Evolutionary conservation across 257 asterid species (phyloP), one percentile per base, ranked within the genome.

Genomic region (Rehmannia glutinosa): DNA sequence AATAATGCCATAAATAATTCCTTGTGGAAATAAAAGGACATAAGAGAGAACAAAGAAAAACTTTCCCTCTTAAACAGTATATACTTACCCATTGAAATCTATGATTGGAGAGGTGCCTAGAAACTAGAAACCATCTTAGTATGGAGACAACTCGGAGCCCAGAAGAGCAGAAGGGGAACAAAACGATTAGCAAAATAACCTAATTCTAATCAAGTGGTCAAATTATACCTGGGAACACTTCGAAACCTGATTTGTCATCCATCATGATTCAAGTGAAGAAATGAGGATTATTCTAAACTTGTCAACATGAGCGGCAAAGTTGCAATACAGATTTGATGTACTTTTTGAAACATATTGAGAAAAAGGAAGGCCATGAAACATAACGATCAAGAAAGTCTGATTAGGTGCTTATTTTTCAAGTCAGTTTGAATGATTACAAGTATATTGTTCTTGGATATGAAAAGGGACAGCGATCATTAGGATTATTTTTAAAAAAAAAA

Each of bases 61-160:
- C 19, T 46, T 68, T 39, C 77, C 67, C 80, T 71, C 95, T 81
- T 74, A 84, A 77, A 79, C 77, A 77, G 79, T 57, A 15, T 61
- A 67, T 73, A 78, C 87, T 88, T 79, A 74, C 82, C 51, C 68
- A 66, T 70, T 63, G 71, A 55, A 78, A 75, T 77, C 76, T 69
- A 75, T 43, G 64, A 78, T 28, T 63, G 73, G 66, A 55, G 63
- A 66, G 64, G 74, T 66, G 62, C 79, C 92, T 78, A 81, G 73
- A 78, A 77, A 71, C 88, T 89, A 86, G 75, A 70, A 71, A 78
- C 25, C 71, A 64, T 64, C 80, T 79, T 66, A 81, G 73, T 57
- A 73, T 62, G 80, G 74, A 73, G 81, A 68, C 62, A 72, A 72
- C 59, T 72, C 71, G 66, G 54, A 72, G 53, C 68, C 74, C 81